Evolutionary conservation across 352 stramenopile genomes (phyloP), one percentile per base, ranked within the genome.

Genomic region (Phytophthora boehmeriae): DNA sequence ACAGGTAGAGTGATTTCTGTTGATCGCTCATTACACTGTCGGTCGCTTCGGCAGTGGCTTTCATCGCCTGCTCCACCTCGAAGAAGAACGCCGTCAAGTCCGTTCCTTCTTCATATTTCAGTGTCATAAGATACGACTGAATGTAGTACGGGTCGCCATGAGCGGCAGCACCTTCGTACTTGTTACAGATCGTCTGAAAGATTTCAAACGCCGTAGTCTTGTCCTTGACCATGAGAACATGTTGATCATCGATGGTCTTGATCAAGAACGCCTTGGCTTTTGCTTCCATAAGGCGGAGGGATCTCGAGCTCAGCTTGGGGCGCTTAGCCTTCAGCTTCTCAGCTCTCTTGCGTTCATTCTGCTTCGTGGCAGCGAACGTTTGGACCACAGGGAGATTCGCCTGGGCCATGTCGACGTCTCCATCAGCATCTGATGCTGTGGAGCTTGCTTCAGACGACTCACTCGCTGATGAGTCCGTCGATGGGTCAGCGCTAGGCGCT

Each of bases 151-250:
- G 42, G 32, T 54, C 54, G 3, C 54, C 54, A 28, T 61, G 42
- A 23, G 41, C 10, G 3, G 36, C 27, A 9, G n/a, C 20, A n/a
- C 32, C 54, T 19, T 61, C 54, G 34, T 61, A 54, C 4, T 25
- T 19, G 22, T 39, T 25, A 27, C 54, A 23, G 9, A 54, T 27
- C 5, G 28, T 47, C 27, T 61, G 41, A 39, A 43, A 61, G 27
- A 61, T 61, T n/a, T 46, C 54, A 39, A 47, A 61, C 20, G 49
- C 34, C 32, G 49, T 56, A 17, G 35, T 23, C 32, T 51, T 59
- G 13, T 66, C 43, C 19, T 47, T 45, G 34, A 66, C 49, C 22
- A 66, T 41, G n/a, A 60, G 43, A 8, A 66, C 23, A 14, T 66
- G 43, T 38, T 47, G 39, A 22, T 60, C 48, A 28, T 66, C 43